phyloP scores from a whole-genome alignment of 257 asterid species.

The Jasminum sambac region DNA sequence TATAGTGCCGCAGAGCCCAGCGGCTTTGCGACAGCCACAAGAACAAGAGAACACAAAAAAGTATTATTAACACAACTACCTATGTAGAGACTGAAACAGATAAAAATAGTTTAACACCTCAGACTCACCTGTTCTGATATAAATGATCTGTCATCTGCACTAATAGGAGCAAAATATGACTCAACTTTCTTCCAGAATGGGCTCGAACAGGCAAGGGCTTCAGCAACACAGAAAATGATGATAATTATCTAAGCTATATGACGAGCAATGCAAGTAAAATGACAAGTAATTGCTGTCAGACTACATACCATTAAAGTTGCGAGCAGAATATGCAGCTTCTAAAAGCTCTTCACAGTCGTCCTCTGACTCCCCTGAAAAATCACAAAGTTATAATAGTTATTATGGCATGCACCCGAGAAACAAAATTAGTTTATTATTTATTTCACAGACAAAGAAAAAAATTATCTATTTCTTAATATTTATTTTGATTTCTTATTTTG shows the following conservation, averaged over 20 bases:
- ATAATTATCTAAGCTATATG: neutral
- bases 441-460: too few species aligned
- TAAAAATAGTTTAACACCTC: too few species aligned
- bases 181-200: constrained; percentile 84
- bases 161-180: constrained; percentile 57
- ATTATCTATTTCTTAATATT: neutral
- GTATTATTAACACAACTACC: too few species aligned
- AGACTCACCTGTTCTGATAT: constrained; percentile 61
- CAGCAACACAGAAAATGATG: constrained; percentile 23
- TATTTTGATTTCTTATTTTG: constrained; percentile 4
- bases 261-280: constrained; percentile 1
- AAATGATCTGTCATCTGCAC: constrained; percentile 62
- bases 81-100: too few species aligned
- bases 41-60: too few species aligned
- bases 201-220: constrained; percentile 73
- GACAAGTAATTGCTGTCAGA: constrained; percentile 9
- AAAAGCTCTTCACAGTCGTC: constrained; percentile 86
- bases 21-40: too few species aligned
- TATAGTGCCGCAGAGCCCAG: constrained; percentile 2
- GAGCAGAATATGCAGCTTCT: constrained; percentile 69
- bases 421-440: neutral
- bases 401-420: constrained; percentile 2
- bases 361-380: constrained; percentile 81
- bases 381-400: constrained; percentile 11
- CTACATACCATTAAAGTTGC: constrained; percentile 59